These are phyloP conservation scores for Cercospora janseana DNA, from an alignment of 2,329 filamentous ascomycete genomes.

Conservation along the genomic window DNA sequence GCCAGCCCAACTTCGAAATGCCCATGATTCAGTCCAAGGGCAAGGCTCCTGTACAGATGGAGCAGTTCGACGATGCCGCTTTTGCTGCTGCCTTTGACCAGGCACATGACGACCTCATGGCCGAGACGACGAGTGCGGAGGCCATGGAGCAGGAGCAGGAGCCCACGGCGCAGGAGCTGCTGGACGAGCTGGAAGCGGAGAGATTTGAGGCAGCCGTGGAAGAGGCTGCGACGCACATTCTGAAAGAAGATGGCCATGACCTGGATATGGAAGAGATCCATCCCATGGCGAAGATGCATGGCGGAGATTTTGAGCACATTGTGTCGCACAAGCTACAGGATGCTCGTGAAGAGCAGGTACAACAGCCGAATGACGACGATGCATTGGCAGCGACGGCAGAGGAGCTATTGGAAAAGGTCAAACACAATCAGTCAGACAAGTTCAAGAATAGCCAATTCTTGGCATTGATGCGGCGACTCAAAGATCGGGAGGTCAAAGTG, in stretches of 20 bases:
- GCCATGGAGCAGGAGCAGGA: slow-evolving; percentile 16
- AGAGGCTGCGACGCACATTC: slow-evolving; percentile 24
- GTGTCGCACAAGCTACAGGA: slow-evolving; percentile 12
- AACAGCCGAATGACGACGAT: slow-evolving; percentile 51
- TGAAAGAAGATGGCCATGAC: slow-evolving; percentile 22
- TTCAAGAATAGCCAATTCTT: slow-evolving; percentile 78
- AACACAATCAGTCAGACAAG: slow-evolving; percentile 67
- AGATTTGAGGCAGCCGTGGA: slow-evolving; percentile 24
- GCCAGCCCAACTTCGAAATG: slow-evolving; percentile 25
- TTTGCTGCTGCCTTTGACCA: slow-evolving; percentile 56
- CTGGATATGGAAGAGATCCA: slow-evolving; percentile 21
- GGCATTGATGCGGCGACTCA: slow-evolving; percentile 70
- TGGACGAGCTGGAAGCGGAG: slow-evolving; percentile 22
- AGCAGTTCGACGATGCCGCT: slow-evolving; percentile 54
- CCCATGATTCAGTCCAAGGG: slow-evolving; percentile 29
- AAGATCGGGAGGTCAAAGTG: slow-evolving; percentile 69
- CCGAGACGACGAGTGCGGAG: slow-evolving; percentile 22
- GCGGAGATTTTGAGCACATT: slow-evolving; percentile 21
- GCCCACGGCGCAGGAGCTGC: slow-evolving; percentile 16
- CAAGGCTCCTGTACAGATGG: slow-evolving; percentile 37
- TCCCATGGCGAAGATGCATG: slow-evolving; percentile 17
- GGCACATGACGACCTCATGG: slow-evolving; percentile 44
- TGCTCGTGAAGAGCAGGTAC: slow-evolving; percentile 19
- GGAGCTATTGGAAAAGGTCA: slow-evolving; percentile 66
- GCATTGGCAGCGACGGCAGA: slow-evolving; percentile 71